These are phyloP conservation scores for Conticribra weissflogii DNA, from an alignment of 108 stramenopile species.

Conservation along the genomic window DNA sequence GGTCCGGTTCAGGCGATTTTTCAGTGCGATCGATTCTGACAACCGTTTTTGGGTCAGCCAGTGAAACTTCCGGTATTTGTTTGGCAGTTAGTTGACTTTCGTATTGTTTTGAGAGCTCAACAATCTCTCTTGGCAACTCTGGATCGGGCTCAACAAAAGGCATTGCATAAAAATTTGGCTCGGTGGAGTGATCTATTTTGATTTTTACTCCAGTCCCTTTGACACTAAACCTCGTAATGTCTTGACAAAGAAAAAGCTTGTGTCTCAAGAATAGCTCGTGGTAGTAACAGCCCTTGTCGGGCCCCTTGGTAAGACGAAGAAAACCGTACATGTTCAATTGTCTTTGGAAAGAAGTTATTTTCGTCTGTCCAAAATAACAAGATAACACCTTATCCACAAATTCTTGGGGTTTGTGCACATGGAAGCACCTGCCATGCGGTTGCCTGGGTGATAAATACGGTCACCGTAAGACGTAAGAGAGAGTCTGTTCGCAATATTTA, in stretches of 20 bases:
- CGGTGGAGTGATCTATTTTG: conserved; percentile 35
- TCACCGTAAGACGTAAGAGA: too few species aligned
- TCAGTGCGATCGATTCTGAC: too few species aligned
- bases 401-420: conserved; percentile 68
- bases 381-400: conserved; percentile 84
- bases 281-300: conserved; percentile 78
- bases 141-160: conserved; percentile 18
- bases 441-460: conserved; percentile 22
- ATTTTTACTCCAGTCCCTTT: conserved; percentile 52
- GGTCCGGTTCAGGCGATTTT: too few species aligned
- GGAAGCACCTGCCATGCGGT: conserved; percentile 76
- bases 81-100: too few species aligned
- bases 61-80: too few species aligned
- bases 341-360: conserved; percentile 84
- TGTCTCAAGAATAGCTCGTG: conserved; percentile 77
- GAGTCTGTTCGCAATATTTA: background rate
- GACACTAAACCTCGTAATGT: conserved; percentile 52
- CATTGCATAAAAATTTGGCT: conserved; percentile 54
- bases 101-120: too few species aligned
- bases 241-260: conserved; percentile 64
- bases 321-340: conserved; percentile 90
- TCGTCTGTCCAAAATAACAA: conserved; percentile 87
- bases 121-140: too few species aligned
- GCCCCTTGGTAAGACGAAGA: conserved; percentile 60
- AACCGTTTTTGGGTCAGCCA: too few species aligned